Evolutionary conservation across 2,329 filamentous ascomycete species (phyloP).

Genomic region (Setomelanomma holmii): DNA sequence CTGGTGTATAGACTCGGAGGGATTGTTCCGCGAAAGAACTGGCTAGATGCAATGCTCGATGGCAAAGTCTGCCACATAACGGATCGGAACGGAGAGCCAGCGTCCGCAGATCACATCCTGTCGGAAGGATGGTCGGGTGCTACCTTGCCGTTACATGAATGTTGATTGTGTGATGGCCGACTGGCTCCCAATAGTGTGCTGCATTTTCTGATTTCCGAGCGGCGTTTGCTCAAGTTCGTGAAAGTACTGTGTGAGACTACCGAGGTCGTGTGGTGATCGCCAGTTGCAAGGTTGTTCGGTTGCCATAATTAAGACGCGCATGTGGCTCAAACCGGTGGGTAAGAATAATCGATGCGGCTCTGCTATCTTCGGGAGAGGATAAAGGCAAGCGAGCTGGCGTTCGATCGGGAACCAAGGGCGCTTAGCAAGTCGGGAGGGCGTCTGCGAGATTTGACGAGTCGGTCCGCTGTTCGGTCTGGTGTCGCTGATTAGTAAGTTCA

Average conservation of each 20-base stretch:
- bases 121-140: not conserved
- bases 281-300: slow-evolving; percentile 6
- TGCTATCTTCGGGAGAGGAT: slow-evolving; percentile 22
- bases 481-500: slow-evolving; percentile 11
- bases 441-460: slow-evolving; percentile 3
- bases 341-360: slow-evolving; percentile 24
- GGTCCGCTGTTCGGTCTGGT: slow-evolving; percentile 6
- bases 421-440: slow-evolving; percentile 14
- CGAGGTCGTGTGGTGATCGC: not conserved
- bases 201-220: no score
- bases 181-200: no score
- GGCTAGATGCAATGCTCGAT: slow-evolving; percentile 6
- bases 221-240: no score
- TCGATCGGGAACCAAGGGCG: slow-evolving; percentile 11
- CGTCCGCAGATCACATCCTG: not conserved
- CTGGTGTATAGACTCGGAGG: slow-evolving; percentile 8
- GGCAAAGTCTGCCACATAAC: no score
- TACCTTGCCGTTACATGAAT: not conserved
- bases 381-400: slow-evolving; percentile 22
- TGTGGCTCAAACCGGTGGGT: slow-evolving; percentile 9
- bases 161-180: no score
- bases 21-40: slow-evolving; percentile 7
- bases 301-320: slow-evolving; percentile 14
- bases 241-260: not conserved
- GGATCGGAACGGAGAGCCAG: no score